Evolutionary conservation across 2,329 filamentous ascomycete species (phyloP), one percentile per base, ranked within the genome.

Genomic region (Trichoderma koningiopsis): DNA sequence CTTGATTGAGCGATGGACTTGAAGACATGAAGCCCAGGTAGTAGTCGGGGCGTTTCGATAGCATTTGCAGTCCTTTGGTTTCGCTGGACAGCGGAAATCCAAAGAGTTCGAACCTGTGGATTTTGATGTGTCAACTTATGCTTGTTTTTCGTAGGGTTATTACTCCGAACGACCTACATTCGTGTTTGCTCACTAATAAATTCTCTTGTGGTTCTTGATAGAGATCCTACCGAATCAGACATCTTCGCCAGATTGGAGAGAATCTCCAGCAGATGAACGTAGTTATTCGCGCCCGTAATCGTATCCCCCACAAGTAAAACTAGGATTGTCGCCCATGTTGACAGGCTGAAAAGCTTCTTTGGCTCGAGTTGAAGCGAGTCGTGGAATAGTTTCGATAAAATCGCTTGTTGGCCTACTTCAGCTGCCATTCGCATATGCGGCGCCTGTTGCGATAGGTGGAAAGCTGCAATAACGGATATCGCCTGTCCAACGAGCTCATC

Each of bases 391-490:
- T 58, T 66, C n/a, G 63, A 66, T 37, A 66, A 24, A 2, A 66
- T 66, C n/a, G 63, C 63, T 31, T 66, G 63, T 29, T 66, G 63
- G 63, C 63, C 63, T 19, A 66, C 53, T 22, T 66, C 63, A 1
- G 63, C 63, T 22, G 63, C 63, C 63, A 66, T 66, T 27, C 63
- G 63, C 63, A 66, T 66, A 24, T 66, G 63, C 19, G 63, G 63
- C 19, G 63, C 63, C 53, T 31, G 47, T 29, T 66, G 63, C 16
- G 63, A 66, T 16, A 66, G 37, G 16, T 66, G 63, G 13, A 66
- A 66, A 29, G 63, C 63, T 8, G 63, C 52, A 31, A 66, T 66
- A 24, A 66, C 63, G 63, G 63, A 66, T 43, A 66, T 66, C 4
- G 63, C 63, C 63, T 66, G 63, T 24, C 53, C 53, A 14, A 66